phyloP scores from a whole-genome alignment of 176 grass and related monocot genomes.

The Guadua angustifolia region DNA sequence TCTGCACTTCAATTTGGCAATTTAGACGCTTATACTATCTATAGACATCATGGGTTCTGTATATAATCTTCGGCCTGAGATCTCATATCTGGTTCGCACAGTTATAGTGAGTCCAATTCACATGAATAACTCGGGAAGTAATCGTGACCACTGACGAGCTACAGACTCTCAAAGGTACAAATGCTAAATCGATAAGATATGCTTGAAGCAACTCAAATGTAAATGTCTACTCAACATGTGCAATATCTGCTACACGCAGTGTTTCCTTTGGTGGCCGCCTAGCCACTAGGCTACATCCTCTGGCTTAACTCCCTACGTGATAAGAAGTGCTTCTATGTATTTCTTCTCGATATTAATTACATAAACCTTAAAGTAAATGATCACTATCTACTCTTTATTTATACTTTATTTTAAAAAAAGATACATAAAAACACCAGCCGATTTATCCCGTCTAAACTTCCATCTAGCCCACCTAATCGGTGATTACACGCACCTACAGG shows the following conservation, averaged over 20 bases:
- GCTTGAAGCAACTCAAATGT: neutral
- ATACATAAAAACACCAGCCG: too few relatives aligned
- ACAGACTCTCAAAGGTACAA: neutral
- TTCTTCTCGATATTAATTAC: too few relatives aligned
- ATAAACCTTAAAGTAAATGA: too few relatives aligned
- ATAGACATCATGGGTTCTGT: neutral
- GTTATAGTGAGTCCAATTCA: neutral
- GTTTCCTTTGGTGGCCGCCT: too few relatives aligned
- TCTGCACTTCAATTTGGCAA: neutral
- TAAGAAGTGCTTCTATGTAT: too few relatives aligned
- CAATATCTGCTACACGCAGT: neutral
- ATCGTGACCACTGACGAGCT: neutral
- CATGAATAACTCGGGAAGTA: neutral
- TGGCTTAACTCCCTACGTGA: too few relatives aligned
- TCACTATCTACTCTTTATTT: too few relatives aligned
- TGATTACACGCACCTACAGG: too few relatives aligned
- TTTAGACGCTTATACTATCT: neutral
- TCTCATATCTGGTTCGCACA: neutral
- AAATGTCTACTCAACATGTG: neutral
- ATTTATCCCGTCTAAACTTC: too few relatives aligned
- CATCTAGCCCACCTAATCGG: too few relatives aligned
- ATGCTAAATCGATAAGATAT: neutral
- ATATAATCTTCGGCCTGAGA: neutral
- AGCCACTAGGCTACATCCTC: too few relatives aligned
- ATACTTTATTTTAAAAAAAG: too few relatives aligned